Evolutionary conservation across 805 yeast species (phyloP).

Genomic region (Ascoidea asiatica): DNA sequence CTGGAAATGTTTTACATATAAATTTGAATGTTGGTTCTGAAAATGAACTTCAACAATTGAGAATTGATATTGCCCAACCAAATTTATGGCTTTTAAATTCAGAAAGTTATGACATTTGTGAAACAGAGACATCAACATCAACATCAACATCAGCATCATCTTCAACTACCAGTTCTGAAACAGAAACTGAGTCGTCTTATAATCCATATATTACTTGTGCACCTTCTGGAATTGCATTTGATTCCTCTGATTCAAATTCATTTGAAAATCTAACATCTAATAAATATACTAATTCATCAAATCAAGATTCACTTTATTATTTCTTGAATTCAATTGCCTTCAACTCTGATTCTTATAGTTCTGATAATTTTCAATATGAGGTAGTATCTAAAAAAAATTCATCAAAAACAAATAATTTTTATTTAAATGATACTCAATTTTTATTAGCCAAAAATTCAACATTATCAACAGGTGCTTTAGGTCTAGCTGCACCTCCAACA

Average conservation of each 20-base stretch:
- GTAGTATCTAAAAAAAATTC: no score
- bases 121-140: slow-evolving; percentile 1
- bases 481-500: neutral
- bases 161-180: neutral
- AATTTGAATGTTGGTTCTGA: neutral
- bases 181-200: neutral
- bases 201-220: neutral
- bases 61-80: slow-evolving; percentile 25
- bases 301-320: no score
- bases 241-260: no score
- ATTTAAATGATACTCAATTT: neutral
- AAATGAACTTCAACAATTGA: slow-evolving; percentile 6
- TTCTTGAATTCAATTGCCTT: no score
- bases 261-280: no score
- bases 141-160: neutral
- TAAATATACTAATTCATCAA: no score
- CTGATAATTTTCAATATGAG: no score
- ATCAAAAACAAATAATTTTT: no score
- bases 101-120: slow-evolving; percentile 2
- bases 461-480: slow-evolving; percentile 1
- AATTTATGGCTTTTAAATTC: slow-evolving; percentile 21
- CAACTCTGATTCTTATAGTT: no score
- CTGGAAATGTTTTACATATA: neutral
- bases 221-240: no score
- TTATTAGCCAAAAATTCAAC: neutral